These are phyloP conservation scores for Pseudohalonectria lignicola DNA, from an alignment of 2,329 filamentous ascomycete species.

Conservation along the genomic window DNA sequence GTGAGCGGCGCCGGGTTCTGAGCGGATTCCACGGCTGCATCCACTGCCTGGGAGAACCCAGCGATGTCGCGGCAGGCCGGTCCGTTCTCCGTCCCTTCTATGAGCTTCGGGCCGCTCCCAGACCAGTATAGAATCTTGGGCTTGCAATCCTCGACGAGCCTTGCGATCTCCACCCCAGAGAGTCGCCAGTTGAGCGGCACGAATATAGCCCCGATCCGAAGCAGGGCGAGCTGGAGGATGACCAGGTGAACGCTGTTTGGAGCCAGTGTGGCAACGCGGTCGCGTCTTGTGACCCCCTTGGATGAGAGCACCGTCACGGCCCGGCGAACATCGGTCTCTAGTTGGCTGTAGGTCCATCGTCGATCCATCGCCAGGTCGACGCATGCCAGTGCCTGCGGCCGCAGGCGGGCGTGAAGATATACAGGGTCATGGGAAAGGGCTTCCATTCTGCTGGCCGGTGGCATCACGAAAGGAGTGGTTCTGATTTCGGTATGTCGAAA, in stretches of 20 bases:
- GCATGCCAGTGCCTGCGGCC: neutral
- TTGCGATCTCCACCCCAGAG: neutral
- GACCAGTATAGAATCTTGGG: constrained; percentile 1
- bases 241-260: constrained; percentile 4
- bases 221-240: constrained; percentile 4
- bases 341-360: constrained; percentile 3
- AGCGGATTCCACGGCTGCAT: neutral
- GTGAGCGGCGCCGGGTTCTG: neutral
- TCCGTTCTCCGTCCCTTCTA: too few species aligned
- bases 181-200: constrained; percentile 6
- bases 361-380: neutral
- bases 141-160: constrained; percentile 1
- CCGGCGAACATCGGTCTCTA: constrained; percentile 2
- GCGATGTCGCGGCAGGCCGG: neutral
- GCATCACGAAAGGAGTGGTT: too few species aligned
- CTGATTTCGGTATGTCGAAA: too few species aligned
- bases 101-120: neutral
- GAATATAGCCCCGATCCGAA: constrained; percentile 4
- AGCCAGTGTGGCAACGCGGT: constrained; percentile 3
- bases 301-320: neutral
- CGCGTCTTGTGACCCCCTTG: neutral
- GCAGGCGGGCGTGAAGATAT: neutral
- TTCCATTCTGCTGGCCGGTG: too few species aligned
- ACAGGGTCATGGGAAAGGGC: neutral
- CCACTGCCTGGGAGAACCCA: too few species aligned